Base-by-base conservation (phyloP, 2,329 filamentous ascomycete genomes). In the Beauveria varroae region DNA sequence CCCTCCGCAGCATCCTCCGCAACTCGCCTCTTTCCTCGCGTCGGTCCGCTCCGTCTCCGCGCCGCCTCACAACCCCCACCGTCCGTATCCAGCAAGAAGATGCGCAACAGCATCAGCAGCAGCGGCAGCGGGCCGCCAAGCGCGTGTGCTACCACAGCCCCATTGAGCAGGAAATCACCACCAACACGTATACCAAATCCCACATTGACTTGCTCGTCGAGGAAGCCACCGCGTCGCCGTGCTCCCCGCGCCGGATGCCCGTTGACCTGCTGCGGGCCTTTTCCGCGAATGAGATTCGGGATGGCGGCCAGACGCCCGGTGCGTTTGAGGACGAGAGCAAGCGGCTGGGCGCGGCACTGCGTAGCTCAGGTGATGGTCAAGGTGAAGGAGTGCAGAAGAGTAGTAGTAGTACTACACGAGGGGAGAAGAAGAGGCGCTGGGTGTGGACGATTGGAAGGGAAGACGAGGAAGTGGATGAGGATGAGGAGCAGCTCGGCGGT, bases 391-490 rank as follows among this genome's bases (percentile, higher is more conserved):
- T 74, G 37, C 41, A 41, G 22, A 47, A 28, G 68, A 34, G 28
- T 30, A 30, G 28, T 30, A 28, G 28, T 28, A 30, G 30, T 12
- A 10, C 51, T 9, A 9, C 46, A 7, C 16, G 51, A 18, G 14
- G 34, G 3, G 85, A 87, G 65, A 86, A 85, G 78, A 86, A 82
- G 71, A 76, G 84, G 14, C 80, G 80, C 49, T 87, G 85, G 85
- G 81, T 85, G 41, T 87, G 85, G 85, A 87, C 85, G 1, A 86
- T 88, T 50, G 82, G 80, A 3, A 78, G 79, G 62, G 81, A 82
- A 1, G 78, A 77, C 1, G 76, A 79, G 8, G 76, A 74, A 2
- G 75, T 74, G 7, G 73, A 78, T 16, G 74, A 76, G 16, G 74
- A 78, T 53, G 74, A 76, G 60, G 73, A 75, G 37, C 50, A 50